A percentile compares a stretch with the other conserved stretches of the same genome.
phyloP scores from a whole-genome alignment of 2,329 filamentous ascomycete genomes.

The Colletotrichum destructivum region DNA sequence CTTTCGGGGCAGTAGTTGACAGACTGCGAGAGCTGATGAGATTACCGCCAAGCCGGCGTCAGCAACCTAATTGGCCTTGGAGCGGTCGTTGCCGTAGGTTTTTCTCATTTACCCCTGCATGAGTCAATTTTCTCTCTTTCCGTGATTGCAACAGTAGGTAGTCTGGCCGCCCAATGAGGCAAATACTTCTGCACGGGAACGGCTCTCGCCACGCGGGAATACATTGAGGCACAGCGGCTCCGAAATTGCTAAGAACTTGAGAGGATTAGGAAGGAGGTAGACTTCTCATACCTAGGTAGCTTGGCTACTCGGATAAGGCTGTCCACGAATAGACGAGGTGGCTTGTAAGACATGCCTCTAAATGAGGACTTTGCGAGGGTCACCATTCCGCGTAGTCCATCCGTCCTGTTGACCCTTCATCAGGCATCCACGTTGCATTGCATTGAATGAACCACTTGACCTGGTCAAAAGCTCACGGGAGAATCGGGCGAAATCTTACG shows the following conservation, averaged over 20 bases:
- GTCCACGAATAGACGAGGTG: slow-evolving; percentile 7
- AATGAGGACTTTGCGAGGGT: slow-evolving; percentile 12
- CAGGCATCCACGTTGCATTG: slow-evolving; percentile 7
- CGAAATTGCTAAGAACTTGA: neutral
- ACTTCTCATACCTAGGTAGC: neutral
- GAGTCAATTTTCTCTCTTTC: neutral
- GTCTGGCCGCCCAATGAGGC: slow-evolving; percentile 1
- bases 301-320: slow-evolving; percentile 7
- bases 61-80: slow-evolving; percentile 3
- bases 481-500: slow-evolving; percentile 5
- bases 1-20: slow-evolving; percentile 9
- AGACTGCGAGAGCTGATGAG: slow-evolving; percentile 12
- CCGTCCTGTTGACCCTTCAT: slow-evolving; percentile 4
- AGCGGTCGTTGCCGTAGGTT: neutral
- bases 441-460: slow-evolving; percentile 6
- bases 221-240: slow-evolving; percentile 7
- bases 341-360: slow-evolving; percentile 4
- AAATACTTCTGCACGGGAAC: slow-evolving; percentile 7
- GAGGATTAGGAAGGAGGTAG: slow-evolving; percentile 9
- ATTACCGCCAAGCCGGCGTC: slow-evolving; percentile 9
- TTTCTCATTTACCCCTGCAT: slow-evolving; percentile 7
- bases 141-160: slow-evolving; percentile 1
- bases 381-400: neutral
- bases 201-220: slow-evolving; percentile 2
- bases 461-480: slow-evolving; percentile 8